Evolutionary conservation across 2,329 filamentous ascomycete genomes (phyloP).

Genomic region (Epichloe typhina): DNA sequence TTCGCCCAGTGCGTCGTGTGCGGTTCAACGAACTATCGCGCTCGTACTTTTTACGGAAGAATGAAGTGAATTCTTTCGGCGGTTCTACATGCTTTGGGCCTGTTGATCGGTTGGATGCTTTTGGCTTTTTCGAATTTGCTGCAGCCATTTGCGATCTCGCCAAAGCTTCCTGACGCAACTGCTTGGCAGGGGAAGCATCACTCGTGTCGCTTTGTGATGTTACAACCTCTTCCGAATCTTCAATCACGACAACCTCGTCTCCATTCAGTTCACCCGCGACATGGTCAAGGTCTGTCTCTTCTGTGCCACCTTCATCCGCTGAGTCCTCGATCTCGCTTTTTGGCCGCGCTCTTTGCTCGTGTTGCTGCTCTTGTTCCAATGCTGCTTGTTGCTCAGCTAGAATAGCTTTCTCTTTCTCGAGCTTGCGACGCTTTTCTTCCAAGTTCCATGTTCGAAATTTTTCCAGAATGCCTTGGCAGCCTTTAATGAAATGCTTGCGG

Average conservation of each 20-base stretch:
- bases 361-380: constrained; percentile 24
- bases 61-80: constrained; percentile 63
- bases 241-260: constrained; percentile 21
- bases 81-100: constrained; percentile 23
- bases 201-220: constrained; percentile 45
- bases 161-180: constrained; percentile 60
- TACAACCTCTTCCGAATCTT: constrained; percentile 8
- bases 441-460: constrained; percentile 84
- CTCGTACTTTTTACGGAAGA: constrained; percentile 74
- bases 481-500: constrained; percentile 69
- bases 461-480: constrained; percentile 67
- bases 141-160: constrained; percentile 34
- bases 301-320: constrained; percentile 22
- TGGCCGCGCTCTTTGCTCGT: constrained; percentile 10
- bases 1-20: constrained; percentile 55
- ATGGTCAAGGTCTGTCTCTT: constrained; percentile 10
- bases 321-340: constrained; percentile 16
- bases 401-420: constrained; percentile 53
- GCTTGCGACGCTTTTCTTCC: constrained; percentile 73
- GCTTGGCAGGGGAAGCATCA: constrained; percentile 41
- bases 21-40: constrained; percentile 68
- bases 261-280: constrained; percentile 7
- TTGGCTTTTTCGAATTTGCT: constrained; percentile 21
- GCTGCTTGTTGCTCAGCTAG: constrained; percentile 8
- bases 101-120: constrained; percentile 13